phyloP scores from a whole-genome alignment of 106 monocot genomes.

The Dendrobium officinale region DNA sequence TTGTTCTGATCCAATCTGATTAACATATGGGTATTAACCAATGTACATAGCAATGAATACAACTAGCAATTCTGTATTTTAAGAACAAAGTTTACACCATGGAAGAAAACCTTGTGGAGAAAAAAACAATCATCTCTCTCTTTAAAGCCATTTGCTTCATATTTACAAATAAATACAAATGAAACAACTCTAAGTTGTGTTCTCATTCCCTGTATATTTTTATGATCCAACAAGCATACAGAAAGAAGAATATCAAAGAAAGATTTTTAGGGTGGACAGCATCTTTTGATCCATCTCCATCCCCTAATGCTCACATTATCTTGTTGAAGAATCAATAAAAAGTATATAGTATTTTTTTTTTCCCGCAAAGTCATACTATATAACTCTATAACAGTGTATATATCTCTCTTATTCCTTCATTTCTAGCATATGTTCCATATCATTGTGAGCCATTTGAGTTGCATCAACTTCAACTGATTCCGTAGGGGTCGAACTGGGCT shows the following conservation, averaged over 20 bases:
- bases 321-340: background rate
- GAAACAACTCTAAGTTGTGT: background rate
- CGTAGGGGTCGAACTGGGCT: background rate
- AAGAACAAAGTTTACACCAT: background rate
- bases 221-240: background rate
- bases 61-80: background rate
- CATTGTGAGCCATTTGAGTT: background rate
- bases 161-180: constrained; percentile 7
- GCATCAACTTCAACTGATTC: background rate
- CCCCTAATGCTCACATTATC: background rate
- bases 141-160: background rate
- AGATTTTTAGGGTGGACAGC: background rate
- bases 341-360: background rate
- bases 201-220: background rate
- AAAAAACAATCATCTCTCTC: background rate
- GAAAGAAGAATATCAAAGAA: background rate
- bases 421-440: no score
- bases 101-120: background rate
- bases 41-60: no score
- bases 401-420: background rate
- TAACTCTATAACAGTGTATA: background rate
- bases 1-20: no score
- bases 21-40: background rate
- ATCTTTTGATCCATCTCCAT: background rate
- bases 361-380: background rate